Base-by-base conservation (phyloP, 108 stramenopile species). In the Fistulifera solaris region DNA sequence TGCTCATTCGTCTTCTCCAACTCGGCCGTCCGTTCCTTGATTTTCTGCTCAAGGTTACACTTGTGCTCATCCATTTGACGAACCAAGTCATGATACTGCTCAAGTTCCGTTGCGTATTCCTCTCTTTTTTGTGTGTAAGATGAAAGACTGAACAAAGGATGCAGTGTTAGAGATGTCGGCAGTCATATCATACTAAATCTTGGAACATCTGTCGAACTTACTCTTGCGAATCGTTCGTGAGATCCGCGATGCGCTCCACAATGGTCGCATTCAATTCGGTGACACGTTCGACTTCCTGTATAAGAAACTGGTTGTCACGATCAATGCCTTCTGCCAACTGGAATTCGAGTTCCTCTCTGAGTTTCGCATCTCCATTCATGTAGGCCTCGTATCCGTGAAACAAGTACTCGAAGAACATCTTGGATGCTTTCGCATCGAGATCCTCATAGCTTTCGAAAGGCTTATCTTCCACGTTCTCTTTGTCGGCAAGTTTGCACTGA, bases 61-160 rank as follows among this genome's bases (percentile, higher is more conserved):
- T 81, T 73, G 76, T 88, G 81, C 17, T 91, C 73, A 23, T 77
- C 76, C 58, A 92, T 80, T 66, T 83, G 76, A 41, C 68, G 52
- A 56, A 94, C 71, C 1, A 96, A 77, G 24, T 78, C 70, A 18
- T 86, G 69, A 59, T 90, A 93, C 66, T 94, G 94, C 54, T 90
- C 93, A 54, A 85, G 76, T 62, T 93, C 94, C 27, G 66, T 65
- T 7, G 68, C 64, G 46, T 74, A 81, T 40, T 87, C 83, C 53
- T 87, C 84, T 25, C 78, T 63, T 40, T 89, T 85, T 66, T 78
- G 62, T 21, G 68, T 53, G 16, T 72, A 61, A 27, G 78, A 72
- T 13, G 85, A 67, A 6, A 95, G 71, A 14, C 85, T 90, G 15
- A 55, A 21, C 3, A 6, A 19, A 24, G 22, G 50, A 12, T 22